Conservation (phyloP, 2,329 filamentous ascomycete species). For the Elsinoe ampelina region DNA sequence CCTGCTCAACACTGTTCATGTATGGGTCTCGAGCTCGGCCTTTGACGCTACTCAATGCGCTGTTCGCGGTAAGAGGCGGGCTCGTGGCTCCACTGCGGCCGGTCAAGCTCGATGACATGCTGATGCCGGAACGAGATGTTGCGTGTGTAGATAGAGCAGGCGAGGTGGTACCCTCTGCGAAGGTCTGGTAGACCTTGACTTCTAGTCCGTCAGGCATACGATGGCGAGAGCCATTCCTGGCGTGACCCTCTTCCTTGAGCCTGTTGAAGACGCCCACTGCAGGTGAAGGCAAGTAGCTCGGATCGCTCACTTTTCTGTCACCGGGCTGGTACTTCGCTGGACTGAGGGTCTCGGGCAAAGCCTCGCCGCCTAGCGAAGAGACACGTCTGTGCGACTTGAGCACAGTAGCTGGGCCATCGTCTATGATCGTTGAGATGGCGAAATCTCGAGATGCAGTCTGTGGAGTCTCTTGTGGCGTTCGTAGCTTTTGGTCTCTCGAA, state of each 20-base stretch:
- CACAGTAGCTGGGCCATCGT: constrained; percentile 10
- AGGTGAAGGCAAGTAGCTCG: constrained; percentile 57
- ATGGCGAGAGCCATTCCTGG: constrained; percentile 63
- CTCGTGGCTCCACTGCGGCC: constrained; percentile 37
- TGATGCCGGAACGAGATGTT: constrained; percentile 2
- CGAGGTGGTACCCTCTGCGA: constrained; percentile 23
- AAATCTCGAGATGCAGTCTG: constrained; percentile 54
- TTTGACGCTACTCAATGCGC: constrained; percentile 45
- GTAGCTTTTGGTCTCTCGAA: constrained; percentile 42
- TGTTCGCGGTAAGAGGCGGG: constrained; percentile 33
- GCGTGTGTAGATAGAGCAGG: constrained; percentile 14
- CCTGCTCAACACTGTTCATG: constrained; percentile 75
- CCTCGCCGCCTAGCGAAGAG: constrained; percentile 18
- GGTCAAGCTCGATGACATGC: constrained; percentile 4
- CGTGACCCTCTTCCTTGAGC: constrained; percentile 51
- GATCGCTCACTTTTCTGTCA: constrained; percentile 18
- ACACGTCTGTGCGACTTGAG: constrained; percentile 17
- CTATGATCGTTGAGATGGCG: constrained; percentile 5
- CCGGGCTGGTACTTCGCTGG: constrained; percentile 3
- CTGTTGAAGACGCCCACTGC: constrained; percentile 54
- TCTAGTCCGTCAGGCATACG: constrained; percentile 66
- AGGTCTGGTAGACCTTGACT: constrained; percentile 37
- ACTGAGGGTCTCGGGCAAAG: background rate
- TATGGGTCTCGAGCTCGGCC: constrained; percentile 69
- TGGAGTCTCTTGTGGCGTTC: constrained; percentile 46